Base-by-base conservation (phyloP, 148 eudicot genomes). In the Heliamphora exappendiculata region DNA sequence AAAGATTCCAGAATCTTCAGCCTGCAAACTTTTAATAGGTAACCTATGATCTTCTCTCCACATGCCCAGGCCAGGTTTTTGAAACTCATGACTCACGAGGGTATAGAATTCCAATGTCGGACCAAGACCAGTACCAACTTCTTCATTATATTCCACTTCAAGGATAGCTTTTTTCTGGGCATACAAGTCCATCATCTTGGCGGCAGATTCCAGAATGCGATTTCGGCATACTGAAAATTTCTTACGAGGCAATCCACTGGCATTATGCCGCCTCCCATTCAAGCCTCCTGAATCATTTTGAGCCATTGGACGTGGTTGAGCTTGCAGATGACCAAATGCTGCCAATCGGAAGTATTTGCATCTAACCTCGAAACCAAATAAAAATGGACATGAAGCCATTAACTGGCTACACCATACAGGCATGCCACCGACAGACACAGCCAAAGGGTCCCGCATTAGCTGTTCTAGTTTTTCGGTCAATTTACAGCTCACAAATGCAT, bases 41-140 rank as follows among this genome's bases (percentile, higher is more conserved):
- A 78, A 83, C 67, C 59, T 51, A 78, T 76, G 78, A 77, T 90
- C 93, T 75, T 79, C 89, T 84, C 98, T 91, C 98, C 98, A 95
- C 96, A 95, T 88, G 66, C 93, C 91, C 72, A 91, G 72, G 68
- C 88, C 89, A 77, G 80, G 72, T 78, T 88, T 88, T 73, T 92
- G 98, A 81, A 95, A 89, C 84, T 91, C 97, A 16, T 79, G 90
- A 80, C 97, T 79, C 69, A 92, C 97, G 60, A 91, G 82, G 34
- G 98, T 91, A 84, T 85, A 95, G 70, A 95, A 95, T 83, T 95
- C 98, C 81, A 95, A 84, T 41, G 98, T 95, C 19, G 98, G 98
- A 76, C 98, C 98, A 70, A 90, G 98, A 75, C 98, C 98, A 37
- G 97, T 95, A 62, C 98, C 98, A 78, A 95, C 97, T 86, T 95